Conservation (phyloP, 306 rosid genomes). For the Calophaca sinica region DNA sequence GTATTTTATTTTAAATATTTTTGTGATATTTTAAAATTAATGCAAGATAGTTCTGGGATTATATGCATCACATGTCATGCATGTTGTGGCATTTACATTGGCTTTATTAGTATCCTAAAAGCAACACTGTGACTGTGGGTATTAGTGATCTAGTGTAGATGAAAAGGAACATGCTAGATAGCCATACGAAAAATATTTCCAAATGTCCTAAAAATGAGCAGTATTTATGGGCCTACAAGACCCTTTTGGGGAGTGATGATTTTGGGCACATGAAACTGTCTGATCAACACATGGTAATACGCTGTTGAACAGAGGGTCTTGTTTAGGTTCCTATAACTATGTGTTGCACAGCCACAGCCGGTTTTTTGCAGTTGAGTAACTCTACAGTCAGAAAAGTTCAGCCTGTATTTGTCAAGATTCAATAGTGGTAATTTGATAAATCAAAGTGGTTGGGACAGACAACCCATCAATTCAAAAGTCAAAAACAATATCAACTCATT, state of each 20-base stretch:
- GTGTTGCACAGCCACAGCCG: not conserved
- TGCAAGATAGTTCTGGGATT: slow-evolving; percentile 26
- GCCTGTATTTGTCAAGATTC: slow-evolving; percentile 7
- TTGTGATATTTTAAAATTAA: not conserved
- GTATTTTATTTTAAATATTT: slow-evolving; percentile 20
- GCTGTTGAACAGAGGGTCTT: not conserved
- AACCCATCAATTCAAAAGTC: not conserved
- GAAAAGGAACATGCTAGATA: slow-evolving; percentile 20
- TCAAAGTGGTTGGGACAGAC: not conserved
- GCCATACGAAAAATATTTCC: slow-evolving; percentile 10
- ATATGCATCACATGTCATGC: slow-evolving; percentile 13
- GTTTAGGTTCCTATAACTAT: slow-evolving; percentile 18
- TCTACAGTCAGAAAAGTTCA: slow-evolving; percentile 7
- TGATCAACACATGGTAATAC: not conserved
- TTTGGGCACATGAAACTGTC: slow-evolving; percentile 19
- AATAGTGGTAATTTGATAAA: not conserved
- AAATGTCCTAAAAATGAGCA: slow-evolving; percentile 12
- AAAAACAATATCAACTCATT: not conserved
- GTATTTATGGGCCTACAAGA: not conserved
- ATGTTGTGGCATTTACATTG: slow-evolving; percentile 1
- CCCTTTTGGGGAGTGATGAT: slow-evolving; percentile 4
- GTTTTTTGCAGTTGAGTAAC: not conserved
- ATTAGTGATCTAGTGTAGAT: slow-evolving; percentile 1
- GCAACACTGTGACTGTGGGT: not conserved
- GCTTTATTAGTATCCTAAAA: slow-evolving; percentile 11